phyloP scores from a whole-genome alignment of 2,329 filamentous ascomycete species.

The Chalaropsis thielavioides region DNA sequence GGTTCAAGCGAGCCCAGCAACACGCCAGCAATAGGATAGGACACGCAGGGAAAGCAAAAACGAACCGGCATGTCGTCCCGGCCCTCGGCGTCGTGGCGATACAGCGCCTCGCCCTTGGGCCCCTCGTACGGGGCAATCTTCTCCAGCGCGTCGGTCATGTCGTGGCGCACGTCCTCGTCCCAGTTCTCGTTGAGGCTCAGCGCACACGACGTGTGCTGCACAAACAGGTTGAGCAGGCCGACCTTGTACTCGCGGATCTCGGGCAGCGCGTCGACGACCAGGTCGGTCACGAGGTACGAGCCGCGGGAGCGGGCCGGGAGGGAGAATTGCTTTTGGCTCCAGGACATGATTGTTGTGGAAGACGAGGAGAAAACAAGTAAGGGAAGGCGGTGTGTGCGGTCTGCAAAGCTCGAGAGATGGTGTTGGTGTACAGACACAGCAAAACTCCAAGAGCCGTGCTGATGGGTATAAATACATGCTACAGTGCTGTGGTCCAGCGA shows the following conservation, averaged over 20 bases:
- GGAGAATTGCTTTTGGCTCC: constrained; percentile 73
- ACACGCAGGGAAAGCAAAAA: constrained; percentile 6
- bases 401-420: neutral
- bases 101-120: constrained; percentile 55
- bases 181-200: constrained; percentile 88
- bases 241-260: constrained; percentile 75
- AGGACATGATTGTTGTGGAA: constrained; percentile 40
- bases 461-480: neutral
- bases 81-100: constrained; percentile 78
- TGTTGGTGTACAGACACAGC: neutral
- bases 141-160: constrained; percentile 92
- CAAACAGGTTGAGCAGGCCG: constrained; percentile 74
- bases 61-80: constrained; percentile 80
- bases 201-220: constrained; percentile 90
- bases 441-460: neutral
- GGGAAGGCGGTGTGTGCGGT: neutral
- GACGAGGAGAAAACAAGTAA: constrained; percentile 16
- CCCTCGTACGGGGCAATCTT: constrained; percentile 70
- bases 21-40: neutral
- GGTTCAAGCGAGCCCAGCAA: neutral
- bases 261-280: constrained; percentile 55
- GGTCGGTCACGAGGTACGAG: constrained; percentile 77
- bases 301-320: constrained; percentile 66
- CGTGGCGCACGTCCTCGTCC: constrained; percentile 67
- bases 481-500: neutral